phyloP scores from a whole-genome alignment of 202 grass and related monocot genomes.

The Miscanthus sacchariflorus region DNA sequence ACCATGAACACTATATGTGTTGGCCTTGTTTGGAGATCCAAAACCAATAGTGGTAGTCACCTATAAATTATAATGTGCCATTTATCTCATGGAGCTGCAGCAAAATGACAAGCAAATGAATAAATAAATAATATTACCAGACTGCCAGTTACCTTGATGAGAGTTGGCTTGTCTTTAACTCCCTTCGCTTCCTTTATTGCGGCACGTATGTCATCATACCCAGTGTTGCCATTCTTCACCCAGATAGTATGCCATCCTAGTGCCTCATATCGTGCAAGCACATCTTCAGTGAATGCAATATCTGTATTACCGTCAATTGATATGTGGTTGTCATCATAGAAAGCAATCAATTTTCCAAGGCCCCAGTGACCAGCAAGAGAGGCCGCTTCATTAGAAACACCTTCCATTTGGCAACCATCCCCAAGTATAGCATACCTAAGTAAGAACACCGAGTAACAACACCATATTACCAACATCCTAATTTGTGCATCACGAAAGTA shows the following conservation, averaged over 20 bases:
- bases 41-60: not conserved
- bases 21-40: not conserved
- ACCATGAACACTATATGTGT: not conserved
- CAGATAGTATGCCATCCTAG: conserved; percentile 51
- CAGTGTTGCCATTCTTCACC: not conserved
- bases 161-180: not conserved
- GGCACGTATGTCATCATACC: not conserved
- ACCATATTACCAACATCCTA: not conserved
- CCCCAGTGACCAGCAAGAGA: conserved; percentile 85
- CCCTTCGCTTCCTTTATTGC: not conserved
- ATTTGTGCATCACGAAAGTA: not conserved
- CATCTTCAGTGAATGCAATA: conserved; percentile 85
- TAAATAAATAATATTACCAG: not conserved
- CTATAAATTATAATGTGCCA: not conserved
- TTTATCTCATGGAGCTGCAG: not conserved
- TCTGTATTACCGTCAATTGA: conserved; percentile 70
- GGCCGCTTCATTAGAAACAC: conserved; percentile 67
- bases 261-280: conserved; percentile 63
- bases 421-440: conserved; percentile 71
- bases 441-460: conserved; percentile 39
- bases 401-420: conserved; percentile 87
- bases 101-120: not conserved
- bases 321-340: conserved; percentile 56
- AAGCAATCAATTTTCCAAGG: conserved; percentile 82
- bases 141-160: not conserved